These are phyloP conservation scores for Tuber melanosporum DNA, from an alignment of 495 filamentous ascomycete species.

Conservation along the genomic window DNA sequence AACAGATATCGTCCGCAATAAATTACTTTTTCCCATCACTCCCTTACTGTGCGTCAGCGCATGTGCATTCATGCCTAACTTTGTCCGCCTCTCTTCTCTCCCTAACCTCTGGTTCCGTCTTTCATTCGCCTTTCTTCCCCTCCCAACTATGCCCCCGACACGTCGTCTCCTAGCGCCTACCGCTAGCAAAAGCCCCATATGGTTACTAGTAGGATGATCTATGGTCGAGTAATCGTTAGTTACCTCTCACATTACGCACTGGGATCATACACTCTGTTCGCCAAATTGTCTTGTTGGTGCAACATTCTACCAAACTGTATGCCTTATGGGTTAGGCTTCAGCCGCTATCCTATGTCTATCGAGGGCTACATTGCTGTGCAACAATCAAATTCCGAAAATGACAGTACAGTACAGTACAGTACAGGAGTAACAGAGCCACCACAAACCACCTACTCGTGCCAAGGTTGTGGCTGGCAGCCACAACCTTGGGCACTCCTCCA, in stretches of 20 bases:
- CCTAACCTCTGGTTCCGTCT: background rate
- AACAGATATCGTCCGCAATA: background rate
- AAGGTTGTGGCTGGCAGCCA: too few relatives aligned
- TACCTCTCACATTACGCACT: background rate
- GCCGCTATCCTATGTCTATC: background rate
- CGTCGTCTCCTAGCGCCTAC: background rate
- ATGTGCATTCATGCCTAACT: too few relatives aligned
- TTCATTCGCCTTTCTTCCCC: background rate
- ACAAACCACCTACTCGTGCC: too few relatives aligned
- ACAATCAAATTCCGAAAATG: background rate
- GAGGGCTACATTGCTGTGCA: background rate
- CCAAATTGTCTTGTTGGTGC: background rate
- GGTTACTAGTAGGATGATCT: background rate
- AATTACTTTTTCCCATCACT: background rate
- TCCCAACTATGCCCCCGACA: background rate
- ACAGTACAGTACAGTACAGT: background rate
- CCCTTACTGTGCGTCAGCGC: too few relatives aligned
- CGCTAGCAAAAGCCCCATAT: too few relatives aligned
- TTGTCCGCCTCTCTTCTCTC: background rate
- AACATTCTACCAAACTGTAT: background rate
- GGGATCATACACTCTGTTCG: too few relatives aligned
- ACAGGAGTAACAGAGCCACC: background rate
- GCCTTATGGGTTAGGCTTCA: background rate
- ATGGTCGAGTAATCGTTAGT: background rate
- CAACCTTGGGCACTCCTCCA: too few relatives aligned